Evolutionary conservation across 805 yeast species (phyloP), one percentile per base, ranked within the genome.

Genomic region (Pichia eremophila): DNA sequence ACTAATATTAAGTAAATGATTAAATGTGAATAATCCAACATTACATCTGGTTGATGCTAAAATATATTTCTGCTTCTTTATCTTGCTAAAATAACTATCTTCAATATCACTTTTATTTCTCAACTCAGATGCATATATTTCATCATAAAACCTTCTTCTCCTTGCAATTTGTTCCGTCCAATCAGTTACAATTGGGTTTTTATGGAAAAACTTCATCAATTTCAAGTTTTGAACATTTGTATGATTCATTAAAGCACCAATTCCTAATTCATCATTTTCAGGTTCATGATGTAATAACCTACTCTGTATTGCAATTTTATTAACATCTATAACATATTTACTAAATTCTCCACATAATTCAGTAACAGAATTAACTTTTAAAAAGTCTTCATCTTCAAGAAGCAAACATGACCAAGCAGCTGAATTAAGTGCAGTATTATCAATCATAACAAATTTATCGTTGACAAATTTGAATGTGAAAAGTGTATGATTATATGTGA

Each of bases 311-410:
- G 39, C 32, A 4, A 44, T 32, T 15, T 32, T 17, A 35, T 44
- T n/a, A 8, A 44, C 8, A 25, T 39, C 39, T 1, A 10, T n/a
- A 4, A 15, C 34, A 18, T 44, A 66, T 60, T 1, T 66, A 47
- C 50, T 57, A 54, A 41, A 11, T 22, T 79, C 77, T 2, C 83
- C 83, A 2, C 71, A 65, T 45, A 78, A 64, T 12, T 72, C 72
- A n/a, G 63, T 57, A 2, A 79, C 50, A 6, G 75, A 68, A 36
- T 63, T 58, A 7, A 81, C 86, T n/a, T 64, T 63, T 47, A 70
- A 67, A 63, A 82, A 81, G 46, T 59, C 67, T 5, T 53, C 53
- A 1, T 66, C 58, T 19, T 63, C 60, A 1, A 80, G 28, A 14
- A 32, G 5, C n/a, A 14, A 15, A 15, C 36, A 32, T 15, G 36